Evolutionary conservation across 2,329 filamentous ascomycete genomes (phyloP).

Genomic region (Diaporthe velutina): DNA sequence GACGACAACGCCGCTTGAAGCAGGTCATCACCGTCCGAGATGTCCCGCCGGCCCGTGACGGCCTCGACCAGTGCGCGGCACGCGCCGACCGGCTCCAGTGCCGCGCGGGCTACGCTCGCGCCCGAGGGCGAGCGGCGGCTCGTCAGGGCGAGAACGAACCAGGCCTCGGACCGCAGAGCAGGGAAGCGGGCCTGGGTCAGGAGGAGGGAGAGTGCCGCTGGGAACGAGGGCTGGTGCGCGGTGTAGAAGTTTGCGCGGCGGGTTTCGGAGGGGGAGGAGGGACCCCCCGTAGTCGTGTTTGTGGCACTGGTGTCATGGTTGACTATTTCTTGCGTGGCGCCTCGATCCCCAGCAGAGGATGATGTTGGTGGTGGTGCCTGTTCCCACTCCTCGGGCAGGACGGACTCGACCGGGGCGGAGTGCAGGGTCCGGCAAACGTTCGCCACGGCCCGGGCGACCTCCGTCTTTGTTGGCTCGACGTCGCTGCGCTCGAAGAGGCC

Average conservation of each 20-base stretch:
- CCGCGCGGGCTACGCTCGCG: conserved; percentile 57
- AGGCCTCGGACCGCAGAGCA: conserved; percentile 69
- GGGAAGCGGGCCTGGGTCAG: conserved; percentile 71
- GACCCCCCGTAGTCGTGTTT: background rate
- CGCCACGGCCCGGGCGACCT: conserved; percentile 67
- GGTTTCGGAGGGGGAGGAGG: background rate
- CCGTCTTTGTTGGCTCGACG: conserved; percentile 69
- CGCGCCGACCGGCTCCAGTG: conserved; percentile 58
- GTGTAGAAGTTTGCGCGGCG: conserved; percentile 58
- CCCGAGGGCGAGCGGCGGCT: conserved; percentile 62
- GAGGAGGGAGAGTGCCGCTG: conserved; percentile 62
- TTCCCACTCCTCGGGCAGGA: conserved; percentile 51
- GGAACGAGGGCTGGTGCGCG: conserved; percentile 54
- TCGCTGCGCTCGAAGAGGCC: conserved; percentile 58
- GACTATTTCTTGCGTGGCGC: conserved; percentile 22
- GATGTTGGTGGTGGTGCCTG: conserved; percentile 43
- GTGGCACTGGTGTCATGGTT: background rate
- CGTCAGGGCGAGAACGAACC: conserved; percentile 74
- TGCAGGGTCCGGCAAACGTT: conserved; percentile 69
- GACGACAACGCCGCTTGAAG: conserved; percentile 22
- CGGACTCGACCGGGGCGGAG: conserved; percentile 50
- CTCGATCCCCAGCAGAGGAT: conserved; percentile 40
- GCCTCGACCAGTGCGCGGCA: conserved; percentile 60
- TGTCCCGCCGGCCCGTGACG: conserved; percentile 60
- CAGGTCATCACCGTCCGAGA: conserved; percentile 43